A percentile compares a stretch with the other conserved stretches of the same genome.
Conservation (phyloP, 2,329 filamentous ascomycete genomes). For the Pestalotiopsis fici region DNA sequence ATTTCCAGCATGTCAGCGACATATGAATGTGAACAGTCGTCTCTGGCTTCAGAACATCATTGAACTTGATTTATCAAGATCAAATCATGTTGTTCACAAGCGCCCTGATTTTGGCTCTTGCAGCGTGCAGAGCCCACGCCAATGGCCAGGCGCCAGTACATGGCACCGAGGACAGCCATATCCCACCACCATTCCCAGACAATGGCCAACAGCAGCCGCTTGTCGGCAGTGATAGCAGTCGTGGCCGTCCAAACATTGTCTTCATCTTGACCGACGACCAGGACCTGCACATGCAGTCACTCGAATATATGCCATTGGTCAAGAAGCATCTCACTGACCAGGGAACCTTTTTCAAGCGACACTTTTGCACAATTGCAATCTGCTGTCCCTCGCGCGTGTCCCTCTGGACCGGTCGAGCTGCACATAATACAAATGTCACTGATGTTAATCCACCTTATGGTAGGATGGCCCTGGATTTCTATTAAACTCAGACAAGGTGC, state of each 20-base stretch:
- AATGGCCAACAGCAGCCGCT: background rate
- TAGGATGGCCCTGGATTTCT: constrained; percentile 32
- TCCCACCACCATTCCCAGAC: background rate
- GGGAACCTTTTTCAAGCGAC: constrained; percentile 61
- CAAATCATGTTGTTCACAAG: background rate
- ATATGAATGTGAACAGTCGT: constrained; percentile 37
- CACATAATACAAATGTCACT: constrained; percentile 73
- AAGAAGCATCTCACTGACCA: constrained; percentile 56
- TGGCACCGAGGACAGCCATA: background rate
- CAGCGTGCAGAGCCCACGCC: background rate
- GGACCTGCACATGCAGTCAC: constrained; percentile 61
- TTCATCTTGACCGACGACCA: constrained; percentile 72
- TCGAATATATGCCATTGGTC: constrained; percentile 61
- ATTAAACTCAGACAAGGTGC: constrained; percentile 33
- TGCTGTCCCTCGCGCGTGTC: constrained; percentile 70
- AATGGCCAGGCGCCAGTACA: background rate
- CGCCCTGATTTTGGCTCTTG: background rate
- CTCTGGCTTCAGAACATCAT: constrained; percentile 11
- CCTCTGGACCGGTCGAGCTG: constrained; percentile 65
- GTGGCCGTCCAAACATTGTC: constrained; percentile 54
- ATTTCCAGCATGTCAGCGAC: constrained; percentile 30
- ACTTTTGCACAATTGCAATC: constrained; percentile 67
- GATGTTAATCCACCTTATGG: constrained; percentile 57
- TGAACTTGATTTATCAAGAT: background rate
- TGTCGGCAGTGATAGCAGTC: background rate